Conservation (phyloP, 768 basidiomycete genomes). For the Pulveroboletus ravenelii region DNA sequence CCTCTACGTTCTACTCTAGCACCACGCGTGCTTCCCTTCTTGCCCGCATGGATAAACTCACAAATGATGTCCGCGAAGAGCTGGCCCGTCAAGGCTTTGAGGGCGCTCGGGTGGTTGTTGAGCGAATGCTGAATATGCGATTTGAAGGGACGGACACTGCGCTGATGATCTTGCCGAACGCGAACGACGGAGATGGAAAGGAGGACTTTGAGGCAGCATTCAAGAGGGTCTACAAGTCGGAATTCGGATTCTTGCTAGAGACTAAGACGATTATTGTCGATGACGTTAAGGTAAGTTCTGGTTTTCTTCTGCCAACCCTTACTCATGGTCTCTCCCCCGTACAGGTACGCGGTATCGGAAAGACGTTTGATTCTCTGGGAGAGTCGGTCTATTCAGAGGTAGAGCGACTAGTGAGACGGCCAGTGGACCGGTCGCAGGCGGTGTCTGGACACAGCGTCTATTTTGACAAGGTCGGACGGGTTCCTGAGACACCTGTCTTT, state of each 20-base stretch:
- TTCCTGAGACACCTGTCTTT: slow-evolving; percentile 77
- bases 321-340: not conserved
- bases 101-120: slow-evolving; percentile 62
- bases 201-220: slow-evolving; percentile 82
- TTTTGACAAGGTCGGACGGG: slow-evolving; percentile 75
- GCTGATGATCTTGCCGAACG: slow-evolving; percentile 72
- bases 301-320: not conserved
- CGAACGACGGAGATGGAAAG: slow-evolving; percentile 44
- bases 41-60: slow-evolving; percentile 66
- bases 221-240: slow-evolving; percentile 71
- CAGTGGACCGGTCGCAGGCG: slow-evolving; percentile 39
- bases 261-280: slow-evolving; percentile 82
- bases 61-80: slow-evolving; percentile 56
- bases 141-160: slow-evolving; percentile 93
- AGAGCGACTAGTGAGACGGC: slow-evolving; percentile 41
- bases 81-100: slow-evolving; percentile 80
- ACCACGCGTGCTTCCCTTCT: slow-evolving; percentile 52
- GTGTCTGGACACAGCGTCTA: slow-evolving; percentile 65
- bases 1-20: slow-evolving; percentile 69
- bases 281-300: slow-evolving; percentile 69
- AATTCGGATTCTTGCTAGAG: slow-evolving; percentile 90
- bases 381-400: slow-evolving; percentile 77
- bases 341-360: slow-evolving; percentile 84
- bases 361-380: slow-evolving; percentile 80
- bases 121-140: slow-evolving; percentile 87